Evolutionary conservation across 768 basidiomycete species (phyloP), one percentile per base, ranked within the genome.

Genomic region (Pleurotus pulmonarius): DNA sequence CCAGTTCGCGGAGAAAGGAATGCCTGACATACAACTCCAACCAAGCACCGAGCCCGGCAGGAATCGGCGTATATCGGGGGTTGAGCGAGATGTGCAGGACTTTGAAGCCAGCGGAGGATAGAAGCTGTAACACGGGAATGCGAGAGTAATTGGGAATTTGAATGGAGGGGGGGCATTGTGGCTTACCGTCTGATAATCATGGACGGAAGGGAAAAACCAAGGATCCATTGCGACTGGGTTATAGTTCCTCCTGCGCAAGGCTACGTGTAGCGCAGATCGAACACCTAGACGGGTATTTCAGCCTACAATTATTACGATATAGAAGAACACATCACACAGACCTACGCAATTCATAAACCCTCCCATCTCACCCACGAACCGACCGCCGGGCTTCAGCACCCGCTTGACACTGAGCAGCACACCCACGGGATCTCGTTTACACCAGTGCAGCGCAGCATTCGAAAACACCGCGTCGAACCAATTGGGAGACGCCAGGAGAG

Each of bases 391-490:
- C 61, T 83, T 90, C 55, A 94, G 71, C 8, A 87, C 69, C 45
- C 71, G 75, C 63, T 80, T 81, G n/a, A 81, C 78, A 48, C 83
- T 78, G 12, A 75, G 69, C 8, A 92, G 66, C 7, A 92, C 91
- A 1, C 81, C 84, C 1, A 63, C 67, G 0, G 92, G 93, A 61
- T 87, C 75, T 4, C 73, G 71, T 67, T 90, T 93, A 70, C 91
- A 94, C 92, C 92, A 94, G 63, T 95, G 92, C 59, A 94, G 65
- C 3, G 81, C 77, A 0, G 93, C 90, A 59, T 88, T 92, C 53
- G 85, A 87, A 73, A 94, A 94, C 2, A 88, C 86, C 0, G 83
- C 85, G 64, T 92, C 88, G 59, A 85, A 90, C 46, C 74, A 73
- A 24, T 70, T 72, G 6, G 72, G 71, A 13, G 37, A 16, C 3